phyloP scores from a whole-genome alignment of 148 eudicot species.

The Dysphania ambrosioides region DNA sequence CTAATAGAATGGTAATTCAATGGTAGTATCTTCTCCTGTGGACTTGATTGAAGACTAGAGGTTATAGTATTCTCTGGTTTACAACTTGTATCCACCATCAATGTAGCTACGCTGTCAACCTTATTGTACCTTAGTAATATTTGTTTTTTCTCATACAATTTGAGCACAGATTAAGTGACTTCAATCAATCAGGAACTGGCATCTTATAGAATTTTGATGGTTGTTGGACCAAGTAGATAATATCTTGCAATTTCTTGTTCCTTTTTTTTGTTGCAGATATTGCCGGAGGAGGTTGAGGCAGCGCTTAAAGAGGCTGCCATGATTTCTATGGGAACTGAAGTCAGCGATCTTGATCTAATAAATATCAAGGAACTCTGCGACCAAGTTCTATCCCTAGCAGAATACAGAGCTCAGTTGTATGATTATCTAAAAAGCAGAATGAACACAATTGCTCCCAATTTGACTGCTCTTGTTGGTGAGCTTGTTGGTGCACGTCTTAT shows the following conservation, averaged over 20 bases:
- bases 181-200: background rate
- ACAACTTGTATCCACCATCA: background rate
- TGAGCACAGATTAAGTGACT: no score
- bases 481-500: conserved; percentile 97
- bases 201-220: no score
- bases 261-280: conserved; percentile 42
- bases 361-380: conserved; percentile 86
- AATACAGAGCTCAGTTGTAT: conserved; percentile 86
- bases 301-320: conserved; percentile 82
- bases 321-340: conserved; percentile 99
- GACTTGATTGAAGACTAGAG: background rate
- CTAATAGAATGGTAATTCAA: background rate
- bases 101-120: background rate
- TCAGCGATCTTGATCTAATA: conserved; percentile 78
- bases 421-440: conserved; percentile 89
- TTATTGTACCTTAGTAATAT: background rate
- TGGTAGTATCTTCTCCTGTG: background rate
- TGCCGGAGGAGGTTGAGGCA: conserved; percentile 78
- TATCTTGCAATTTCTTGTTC: background rate
- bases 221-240: background rate
- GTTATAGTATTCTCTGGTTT: background rate
- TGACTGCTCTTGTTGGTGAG: conserved; percentile 94
- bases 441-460: conserved; percentile 94
- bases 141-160: background rate
- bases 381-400: conserved; percentile 82